Evolutionary conservation across 352 stramenopile genomes (phyloP).

Genomic region (Stephanocyclus meneghinianus): DNA sequence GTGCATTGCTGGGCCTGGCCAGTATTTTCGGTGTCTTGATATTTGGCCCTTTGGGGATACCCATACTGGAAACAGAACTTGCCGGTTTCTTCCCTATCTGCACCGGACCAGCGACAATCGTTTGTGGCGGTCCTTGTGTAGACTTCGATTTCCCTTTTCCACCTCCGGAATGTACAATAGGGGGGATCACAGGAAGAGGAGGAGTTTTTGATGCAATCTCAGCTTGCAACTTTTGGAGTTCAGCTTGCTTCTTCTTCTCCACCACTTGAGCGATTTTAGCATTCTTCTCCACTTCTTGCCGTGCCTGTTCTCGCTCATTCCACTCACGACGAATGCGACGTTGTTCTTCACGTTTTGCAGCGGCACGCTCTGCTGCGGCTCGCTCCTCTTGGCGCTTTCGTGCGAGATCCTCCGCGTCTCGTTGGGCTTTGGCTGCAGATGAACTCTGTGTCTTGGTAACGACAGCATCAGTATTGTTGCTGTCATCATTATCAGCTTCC

Average conservation of each 20-base stretch:
- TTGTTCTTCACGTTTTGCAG: constrained; percentile 76
- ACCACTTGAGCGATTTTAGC: constrained; percentile 37
- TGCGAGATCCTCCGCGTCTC: constrained; percentile 37
- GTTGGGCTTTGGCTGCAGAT: constrained; percentile 19
- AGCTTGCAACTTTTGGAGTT: constrained; percentile 43
- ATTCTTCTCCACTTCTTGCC: constrained; percentile 60
- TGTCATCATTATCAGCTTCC: constrained; percentile 9
- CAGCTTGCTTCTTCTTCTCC: constrained; percentile 25
- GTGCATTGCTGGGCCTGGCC: constrained; percentile 38
- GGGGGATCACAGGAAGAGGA: constrained; percentile 7
- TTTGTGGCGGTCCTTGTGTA: constrained; percentile 37
- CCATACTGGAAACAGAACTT: constrained; percentile 39
- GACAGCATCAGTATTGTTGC: constrained; percentile 14
- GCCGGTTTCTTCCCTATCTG: background rate
- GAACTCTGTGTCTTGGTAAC: constrained; percentile 37
- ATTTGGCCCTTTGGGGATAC: constrained; percentile 48
- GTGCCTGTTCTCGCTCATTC: constrained; percentile 72
- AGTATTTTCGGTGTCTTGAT: constrained; percentile 54
- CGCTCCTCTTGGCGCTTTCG: constrained; percentile 52
- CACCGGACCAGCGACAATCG: constrained; percentile 39
- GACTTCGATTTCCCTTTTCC: background rate
- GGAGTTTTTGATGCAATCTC: constrained; percentile 15
- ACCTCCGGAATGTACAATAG: background rate
- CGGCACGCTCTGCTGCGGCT: constrained; percentile 46
- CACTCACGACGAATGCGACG: constrained; percentile 75